These are phyloP conservation scores for Fusarium compactum DNA, from an alignment of 2,329 filamentous ascomycete species.

Conservation along the genomic window DNA sequence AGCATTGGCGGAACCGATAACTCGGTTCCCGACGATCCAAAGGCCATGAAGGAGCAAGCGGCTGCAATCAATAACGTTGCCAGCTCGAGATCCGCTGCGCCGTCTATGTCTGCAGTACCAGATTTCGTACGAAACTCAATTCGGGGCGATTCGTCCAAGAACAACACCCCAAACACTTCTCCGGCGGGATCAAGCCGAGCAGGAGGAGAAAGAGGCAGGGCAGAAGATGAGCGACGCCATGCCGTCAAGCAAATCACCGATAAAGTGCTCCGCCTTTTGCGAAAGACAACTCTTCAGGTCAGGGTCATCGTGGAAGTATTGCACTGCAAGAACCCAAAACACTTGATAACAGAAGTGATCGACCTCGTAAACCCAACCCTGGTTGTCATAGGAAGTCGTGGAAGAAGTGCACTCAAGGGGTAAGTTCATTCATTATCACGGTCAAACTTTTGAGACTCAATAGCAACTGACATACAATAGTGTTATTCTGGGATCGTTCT, in stretches of 20 bases:
- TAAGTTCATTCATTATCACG: constrained; percentile 60
- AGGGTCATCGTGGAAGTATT: constrained; percentile 95
- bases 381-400: constrained; percentile 91
- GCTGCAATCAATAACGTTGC: constrained; percentile 75
- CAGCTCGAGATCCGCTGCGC: constrained; percentile 53
- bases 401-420: constrained; percentile 93
- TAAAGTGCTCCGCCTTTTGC: constrained; percentile 83
- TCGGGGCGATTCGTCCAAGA: constrained; percentile 50
- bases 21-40: constrained; percentile 77
- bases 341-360: constrained; percentile 97
- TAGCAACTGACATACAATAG: constrained; percentile 62
- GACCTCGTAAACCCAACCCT: constrained; percentile 91
- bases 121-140: constrained; percentile 51
- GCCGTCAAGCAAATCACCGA: constrained; percentile 88
- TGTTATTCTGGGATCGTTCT: constrained; percentile 94
- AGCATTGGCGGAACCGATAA: constrained; percentile 64
- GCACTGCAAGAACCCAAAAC: constrained; percentile 97
- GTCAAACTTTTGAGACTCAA: not conserved
- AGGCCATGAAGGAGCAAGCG: constrained; percentile 80
- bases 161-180: constrained; percentile 56
- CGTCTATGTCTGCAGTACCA: constrained; percentile 50
- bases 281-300: constrained; percentile 93
- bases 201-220: constrained; percentile 66
- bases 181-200: constrained; percentile 62
- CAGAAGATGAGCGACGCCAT: constrained; percentile 82